Evolutionary conservation across 345 rosid genomes (phyloP).

Genomic region (Sonneratia alba): DNA sequence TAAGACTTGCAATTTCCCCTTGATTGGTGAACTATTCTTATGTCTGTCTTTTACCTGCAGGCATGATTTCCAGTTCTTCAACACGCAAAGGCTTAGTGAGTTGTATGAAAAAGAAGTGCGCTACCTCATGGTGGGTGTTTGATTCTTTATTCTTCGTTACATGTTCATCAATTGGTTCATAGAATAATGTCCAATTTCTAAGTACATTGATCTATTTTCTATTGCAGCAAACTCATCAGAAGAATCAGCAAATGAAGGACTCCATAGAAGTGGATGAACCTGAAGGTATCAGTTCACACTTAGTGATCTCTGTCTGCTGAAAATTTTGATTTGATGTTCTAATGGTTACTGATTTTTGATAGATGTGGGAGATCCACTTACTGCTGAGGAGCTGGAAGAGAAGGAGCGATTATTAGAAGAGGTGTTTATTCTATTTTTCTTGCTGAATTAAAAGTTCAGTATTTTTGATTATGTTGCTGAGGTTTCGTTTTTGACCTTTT

Average conservation of each 20-base stretch:
- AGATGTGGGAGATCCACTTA: constrained; percentile 86
- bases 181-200: not conserved
- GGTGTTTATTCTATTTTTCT: constrained; percentile 28
- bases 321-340: constrained; percentile 9
- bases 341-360: constrained; percentile 12
- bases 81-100: constrained; percentile 87
- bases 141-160: not conserved
- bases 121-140: constrained; percentile 66
- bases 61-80: constrained; percentile 96
- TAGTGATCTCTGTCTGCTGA: not conserved
- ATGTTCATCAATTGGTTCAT: not conserved
- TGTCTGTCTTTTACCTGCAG: constrained; percentile 17
- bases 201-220: not conserved
- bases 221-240: constrained; percentile 91
- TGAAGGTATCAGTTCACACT: constrained; percentile 48
- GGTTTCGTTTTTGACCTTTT: not conserved
- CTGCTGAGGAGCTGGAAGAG: constrained; percentile 95
- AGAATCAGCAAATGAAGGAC: constrained; percentile 79
- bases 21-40: not conserved
- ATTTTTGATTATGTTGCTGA: constrained; percentile 6
- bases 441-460: not conserved
- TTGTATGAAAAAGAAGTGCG: constrained; percentile 98
- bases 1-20: constrained; percentile 3
- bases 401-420: constrained; percentile 84
- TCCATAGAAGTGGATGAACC: constrained; percentile 93